Evolutionary conservation across 768 basidiomycete species (phyloP), one percentile per base, ranked within the genome.

Genomic region (Suillus bovinus): DNA sequence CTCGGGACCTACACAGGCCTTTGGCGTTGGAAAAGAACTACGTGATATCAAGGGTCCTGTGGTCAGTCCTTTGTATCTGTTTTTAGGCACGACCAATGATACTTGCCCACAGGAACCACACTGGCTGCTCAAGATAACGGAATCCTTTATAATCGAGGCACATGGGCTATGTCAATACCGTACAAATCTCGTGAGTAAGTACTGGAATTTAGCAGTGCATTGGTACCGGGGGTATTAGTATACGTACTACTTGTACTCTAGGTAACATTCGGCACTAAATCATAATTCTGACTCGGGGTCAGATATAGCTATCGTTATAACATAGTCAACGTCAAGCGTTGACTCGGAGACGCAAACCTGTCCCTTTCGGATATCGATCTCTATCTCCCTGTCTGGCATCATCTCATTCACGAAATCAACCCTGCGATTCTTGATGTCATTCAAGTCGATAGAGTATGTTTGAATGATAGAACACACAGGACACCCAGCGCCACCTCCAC

Each of bases 391-490:
- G 55, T 7, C 54, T 27, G 36, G 0, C 24, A 20, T 20, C 11
- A 3, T 39, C 38, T 13, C 38, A 56, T 6, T 7, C 17, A 39
- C 10, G 5, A 56, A 20, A 56, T 56, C 55, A 29, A 24, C 11
- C 38, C 24, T 27, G 38, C 38, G 5, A 38, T 27, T 38, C 38
- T 39, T 56, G 38, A 56, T 24, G 5, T 11, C 38, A 27, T 27
- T 3, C 20, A 39, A 39, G 24, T 56, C 2, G 20, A 56, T 29
- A 3, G 17, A 3, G 6, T 13, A 38, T 3, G 39, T 6, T 6
- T 20, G 38, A 39, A 39, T 39, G 20, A 56, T 38, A 56, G 55
- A 17, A 39, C 55, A 56, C 55, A 56, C 55, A 39, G 38, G 55
- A 39, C 55, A 56, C 55, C 38, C 55, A 56, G 55, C 29, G 17